These are phyloP conservation scores for Detonula confervacea DNA, from an alignment of 352 stramenopile genomes.

Conservation along the genomic window DNA sequence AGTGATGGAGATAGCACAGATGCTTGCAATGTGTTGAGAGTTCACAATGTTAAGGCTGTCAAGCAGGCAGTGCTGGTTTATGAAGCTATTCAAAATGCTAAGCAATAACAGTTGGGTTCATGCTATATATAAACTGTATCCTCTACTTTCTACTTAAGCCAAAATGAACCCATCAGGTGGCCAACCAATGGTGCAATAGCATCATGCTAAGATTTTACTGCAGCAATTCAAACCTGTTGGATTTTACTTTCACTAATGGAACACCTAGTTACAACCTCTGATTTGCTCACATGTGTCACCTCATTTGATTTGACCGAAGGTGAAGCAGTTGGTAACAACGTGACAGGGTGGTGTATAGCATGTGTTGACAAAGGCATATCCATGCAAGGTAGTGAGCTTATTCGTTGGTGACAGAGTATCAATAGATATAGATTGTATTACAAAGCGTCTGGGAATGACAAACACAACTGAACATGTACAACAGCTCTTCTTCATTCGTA, in stretches of 20 bases:
- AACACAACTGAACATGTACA: not conserved
- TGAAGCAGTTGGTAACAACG: not conserved
- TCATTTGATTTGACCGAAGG: too few species aligned
- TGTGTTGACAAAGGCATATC: too few species aligned
- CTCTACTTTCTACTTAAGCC: too few species aligned
- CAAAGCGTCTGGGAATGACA: not conserved
- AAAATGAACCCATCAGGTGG: too few species aligned
- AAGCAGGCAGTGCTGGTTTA: conserved; percentile 91
- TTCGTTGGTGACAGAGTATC: not conserved
- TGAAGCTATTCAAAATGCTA: conserved; percentile 91
- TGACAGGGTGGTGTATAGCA: not conserved
- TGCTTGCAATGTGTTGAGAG: conserved; percentile 90
- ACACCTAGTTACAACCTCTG: not conserved
- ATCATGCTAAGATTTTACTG: too few species aligned
- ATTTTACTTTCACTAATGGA: not conserved
- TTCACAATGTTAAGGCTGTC: conserved; percentile 93
- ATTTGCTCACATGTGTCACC: too few species aligned
- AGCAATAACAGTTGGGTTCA: conserved; percentile 65
- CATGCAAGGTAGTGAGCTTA: not conserved
- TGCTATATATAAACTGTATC: too few species aligned
- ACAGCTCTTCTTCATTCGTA: conserved; percentile 2
- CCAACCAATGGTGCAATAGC: too few species aligned
- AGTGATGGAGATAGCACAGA: conserved; percentile 41
- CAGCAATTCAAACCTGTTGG: too few species aligned
- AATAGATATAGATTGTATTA: not conserved